Conservation (phyloP, 352 stramenopile genomes). For the Globisporangium middletonii region DNA sequence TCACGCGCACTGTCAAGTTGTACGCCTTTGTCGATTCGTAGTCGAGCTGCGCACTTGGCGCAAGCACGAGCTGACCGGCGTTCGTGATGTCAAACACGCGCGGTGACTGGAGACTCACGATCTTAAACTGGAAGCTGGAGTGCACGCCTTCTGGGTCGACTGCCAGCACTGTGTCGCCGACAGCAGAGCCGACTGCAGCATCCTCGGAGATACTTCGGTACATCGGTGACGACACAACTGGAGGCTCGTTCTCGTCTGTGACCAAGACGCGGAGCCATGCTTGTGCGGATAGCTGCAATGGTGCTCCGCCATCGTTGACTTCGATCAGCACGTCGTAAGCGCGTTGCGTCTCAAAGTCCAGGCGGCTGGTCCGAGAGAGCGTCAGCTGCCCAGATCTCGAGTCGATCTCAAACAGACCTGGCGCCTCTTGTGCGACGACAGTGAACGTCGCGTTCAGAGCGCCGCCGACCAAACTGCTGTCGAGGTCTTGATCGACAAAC, state of each 20-base stretch:
- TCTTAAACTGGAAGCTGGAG: slow-evolving; percentile 4
- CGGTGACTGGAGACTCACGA: slow-evolving; percentile 2
- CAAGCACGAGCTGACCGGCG: slow-evolving; percentile 4
- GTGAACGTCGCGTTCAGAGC: background rate
- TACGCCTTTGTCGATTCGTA: slow-evolving; percentile 14
- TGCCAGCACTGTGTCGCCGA: background rate
- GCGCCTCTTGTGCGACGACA: background rate
- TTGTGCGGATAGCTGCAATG: slow-evolving; percentile 1
- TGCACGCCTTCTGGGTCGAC: slow-evolving; percentile 3
- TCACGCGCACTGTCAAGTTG: slow-evolving; percentile 17
- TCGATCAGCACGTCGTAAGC: slow-evolving; percentile 8
- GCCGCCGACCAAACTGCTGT: background rate
- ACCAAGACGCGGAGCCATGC: slow-evolving; percentile 4
- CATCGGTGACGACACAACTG: slow-evolving; percentile 3
- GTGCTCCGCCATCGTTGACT: slow-evolving; percentile 1
- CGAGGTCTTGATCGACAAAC: slow-evolving; percentile 7
- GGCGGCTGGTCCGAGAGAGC: background rate
- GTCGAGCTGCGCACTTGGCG: slow-evolving; percentile 5
- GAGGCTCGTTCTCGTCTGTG: slow-evolving; percentile 5
- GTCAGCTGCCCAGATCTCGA: background rate
- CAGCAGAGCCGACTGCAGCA: background rate
- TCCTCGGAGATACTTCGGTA: slow-evolving; percentile 6
- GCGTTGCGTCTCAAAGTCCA: slow-evolving; percentile 7
- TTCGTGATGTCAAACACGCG: slow-evolving; percentile 7
- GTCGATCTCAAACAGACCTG: slow-evolving; percentile 7